These are phyloP conservation scores for Diaporthe destruens DNA, from an alignment of 2,329 filamentous ascomycete species.

Conservation along the genomic window DNA sequence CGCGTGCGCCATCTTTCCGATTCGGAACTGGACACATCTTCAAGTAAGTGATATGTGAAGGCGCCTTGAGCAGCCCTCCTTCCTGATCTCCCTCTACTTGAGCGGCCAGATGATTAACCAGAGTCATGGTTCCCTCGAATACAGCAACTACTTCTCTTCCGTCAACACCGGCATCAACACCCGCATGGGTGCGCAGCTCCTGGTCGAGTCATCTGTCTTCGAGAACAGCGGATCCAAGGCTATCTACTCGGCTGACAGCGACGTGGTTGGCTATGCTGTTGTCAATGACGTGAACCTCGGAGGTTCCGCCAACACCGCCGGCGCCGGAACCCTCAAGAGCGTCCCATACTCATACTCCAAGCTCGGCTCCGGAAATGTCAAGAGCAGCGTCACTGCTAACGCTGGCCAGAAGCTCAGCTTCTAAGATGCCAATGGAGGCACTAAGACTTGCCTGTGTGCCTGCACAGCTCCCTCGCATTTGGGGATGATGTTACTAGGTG, in stretches of 20 bases:
- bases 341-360: slow-evolving; percentile 67
- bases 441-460: neutral
- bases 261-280: slow-evolving; percentile 56
- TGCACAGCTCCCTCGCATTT: neutral
- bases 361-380: slow-evolving; percentile 61
- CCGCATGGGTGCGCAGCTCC: slow-evolving; percentile 66
- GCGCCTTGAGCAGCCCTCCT: rapidly evolving
- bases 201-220: slow-evolving; percentile 69
- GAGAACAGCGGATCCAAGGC: slow-evolving; percentile 51
- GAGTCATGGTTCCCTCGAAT: neutral
- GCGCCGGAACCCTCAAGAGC: slow-evolving; percentile 61
- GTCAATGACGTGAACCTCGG: slow-evolving; percentile 59
- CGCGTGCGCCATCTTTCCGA: slow-evolving; percentile 71
- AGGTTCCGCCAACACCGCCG: slow-evolving; percentile 60
- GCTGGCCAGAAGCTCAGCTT: slow-evolving; percentile 56
- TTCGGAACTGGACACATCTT: slow-evolving; percentile 74
- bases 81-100: too few relatives aligned
- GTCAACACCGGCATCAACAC: slow-evolving; percentile 66
- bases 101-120: neutral
- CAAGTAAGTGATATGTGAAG: neutral
- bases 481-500: too few relatives aligned
- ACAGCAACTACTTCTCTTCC: slow-evolving; percentile 57
- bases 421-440: slow-evolving; percentile 41
- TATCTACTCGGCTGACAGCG: slow-evolving; percentile 56
- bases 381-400: slow-evolving; percentile 55